These are phyloP conservation scores for Friedmanniomyces endolithicus DNA, from an alignment of 495 filamentous ascomycete genomes.

Conservation along the genomic window DNA sequence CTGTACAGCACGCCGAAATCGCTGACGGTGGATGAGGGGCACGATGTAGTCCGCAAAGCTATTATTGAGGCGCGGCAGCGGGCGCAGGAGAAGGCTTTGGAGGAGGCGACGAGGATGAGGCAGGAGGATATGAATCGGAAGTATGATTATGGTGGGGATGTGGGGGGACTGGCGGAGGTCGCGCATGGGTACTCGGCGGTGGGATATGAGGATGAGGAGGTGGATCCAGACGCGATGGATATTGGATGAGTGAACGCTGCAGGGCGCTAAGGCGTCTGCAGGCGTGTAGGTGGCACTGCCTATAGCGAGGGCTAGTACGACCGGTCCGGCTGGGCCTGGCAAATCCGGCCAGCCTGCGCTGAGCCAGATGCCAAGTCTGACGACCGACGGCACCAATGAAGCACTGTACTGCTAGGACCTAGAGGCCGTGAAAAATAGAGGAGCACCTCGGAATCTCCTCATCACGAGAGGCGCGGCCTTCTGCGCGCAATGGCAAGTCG, in stretches of 20 bases:
- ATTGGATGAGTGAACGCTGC: constrained; percentile 37
- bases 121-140: constrained; percentile 24
- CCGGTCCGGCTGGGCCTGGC: no score
- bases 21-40: constrained; percentile 58
- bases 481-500: no score
- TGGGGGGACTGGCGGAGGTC: constrained; percentile 2
- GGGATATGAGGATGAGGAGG: constrained; percentile 19
- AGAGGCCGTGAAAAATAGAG: no score
- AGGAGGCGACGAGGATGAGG: constrained; percentile 12
- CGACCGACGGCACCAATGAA: no score
- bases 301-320: no score
- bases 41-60: constrained; percentile 72
- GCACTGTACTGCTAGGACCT: no score
- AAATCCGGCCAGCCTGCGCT: no score
- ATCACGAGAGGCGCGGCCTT: no score
- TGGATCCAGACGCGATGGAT: constrained; percentile 61
- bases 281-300: no score
- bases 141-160: constrained; percentile 6
- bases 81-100: constrained; percentile 36
- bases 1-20: constrained; percentile 70
- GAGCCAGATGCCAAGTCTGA: no score
- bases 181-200: constrained; percentile 13
- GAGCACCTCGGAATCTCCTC: no score
- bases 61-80: constrained; percentile 72
- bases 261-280: no score